Evolutionary conservation across 768 basidiomycete genomes (phyloP).

Genomic region (Candolleomyces efflorescens): DNA sequence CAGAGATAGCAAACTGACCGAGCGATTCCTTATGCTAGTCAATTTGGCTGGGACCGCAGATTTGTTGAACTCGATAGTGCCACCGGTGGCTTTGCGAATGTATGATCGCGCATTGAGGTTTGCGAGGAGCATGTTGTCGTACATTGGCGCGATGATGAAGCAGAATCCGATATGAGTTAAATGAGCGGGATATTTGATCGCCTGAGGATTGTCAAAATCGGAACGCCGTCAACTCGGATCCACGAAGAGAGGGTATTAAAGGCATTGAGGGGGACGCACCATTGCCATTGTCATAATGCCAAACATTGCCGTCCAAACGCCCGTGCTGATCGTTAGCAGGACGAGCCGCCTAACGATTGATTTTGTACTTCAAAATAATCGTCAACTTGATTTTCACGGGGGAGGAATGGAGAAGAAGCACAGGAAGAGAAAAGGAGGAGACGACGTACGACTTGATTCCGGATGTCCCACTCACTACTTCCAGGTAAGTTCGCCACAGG

Average conservation of each 20-base stretch:
- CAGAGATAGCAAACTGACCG: too few species aligned
- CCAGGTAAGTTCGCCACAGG: background rate
- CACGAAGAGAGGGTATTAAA: too few species aligned
- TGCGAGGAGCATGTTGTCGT: background rate
- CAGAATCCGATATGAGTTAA: background rate
- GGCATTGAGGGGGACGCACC: background rate
- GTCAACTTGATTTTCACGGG: background rate
- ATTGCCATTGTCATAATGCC: background rate
- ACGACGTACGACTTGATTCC: background rate
- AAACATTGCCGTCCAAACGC: background rate
- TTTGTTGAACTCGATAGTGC: too few species aligned
- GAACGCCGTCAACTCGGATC: too few species aligned
- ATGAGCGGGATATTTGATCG: too few species aligned
- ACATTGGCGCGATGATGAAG: background rate
- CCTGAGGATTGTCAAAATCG: too few species aligned
- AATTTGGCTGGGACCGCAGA: too few species aligned
- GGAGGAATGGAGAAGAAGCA: background rate
- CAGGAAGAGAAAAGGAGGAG: background rate
- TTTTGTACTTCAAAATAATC: background rate
- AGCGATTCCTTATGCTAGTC: too few species aligned
- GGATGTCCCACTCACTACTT: background rate
- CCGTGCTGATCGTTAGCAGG: background rate
- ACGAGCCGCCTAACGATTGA: background rate
- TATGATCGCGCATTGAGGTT: background rate
- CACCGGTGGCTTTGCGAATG: too few species aligned